Evolutionary conservation across 176 grass and related monocot genomes (phyloP).

Genomic region (Areca catechu): DNA sequence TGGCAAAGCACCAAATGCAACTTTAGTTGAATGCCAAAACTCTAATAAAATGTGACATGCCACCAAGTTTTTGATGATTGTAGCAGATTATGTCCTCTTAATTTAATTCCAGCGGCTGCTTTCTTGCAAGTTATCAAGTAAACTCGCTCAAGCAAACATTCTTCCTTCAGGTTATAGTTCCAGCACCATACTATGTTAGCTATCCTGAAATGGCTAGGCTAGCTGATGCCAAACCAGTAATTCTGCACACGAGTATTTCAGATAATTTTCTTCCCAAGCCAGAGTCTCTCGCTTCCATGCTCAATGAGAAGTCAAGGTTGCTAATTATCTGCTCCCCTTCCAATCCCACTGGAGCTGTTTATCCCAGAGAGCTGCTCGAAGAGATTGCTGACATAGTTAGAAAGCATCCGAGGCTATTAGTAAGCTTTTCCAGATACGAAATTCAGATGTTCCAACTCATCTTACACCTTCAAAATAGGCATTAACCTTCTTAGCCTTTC

Average conservation of each 20-base stretch:
- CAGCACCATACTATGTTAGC: slow-evolving; percentile 83
- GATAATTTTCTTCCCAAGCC: slow-evolving; percentile 62
- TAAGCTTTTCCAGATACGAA: slow-evolving; percentile 12
- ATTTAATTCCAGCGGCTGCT: background rate
- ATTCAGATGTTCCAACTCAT: background rate
- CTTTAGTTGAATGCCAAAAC: too few relatives aligned
- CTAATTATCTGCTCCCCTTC: slow-evolving; percentile 88
- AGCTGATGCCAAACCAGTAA: slow-evolving; percentile 69
- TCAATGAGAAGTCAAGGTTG: slow-evolving; percentile 80
- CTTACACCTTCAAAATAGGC: background rate
- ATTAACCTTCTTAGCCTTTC: slow-evolving; percentile 4
- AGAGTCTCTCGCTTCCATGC: slow-evolving; percentile 53
- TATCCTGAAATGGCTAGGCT: slow-evolving; percentile 96
- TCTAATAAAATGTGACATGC: too few relatives aligned
- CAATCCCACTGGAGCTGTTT: slow-evolving; percentile 90
- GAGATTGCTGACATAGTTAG: slow-evolving; percentile 76
- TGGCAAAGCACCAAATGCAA: too few relatives aligned
- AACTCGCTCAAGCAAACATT: background rate
- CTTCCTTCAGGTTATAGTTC: slow-evolving; percentile 62
- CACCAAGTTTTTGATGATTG: too few relatives aligned
- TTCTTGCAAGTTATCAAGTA: too few relatives aligned
- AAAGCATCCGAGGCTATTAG: slow-evolving; percentile 82
- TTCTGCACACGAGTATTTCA: slow-evolving; percentile 70
- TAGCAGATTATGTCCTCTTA: too few relatives aligned
- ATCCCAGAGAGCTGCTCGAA: slow-evolving; percentile 75